These are phyloP conservation scores for Allodekkera sacchari DNA, from an alignment of 805 yeast species.

Conservation along the genomic window DNA sequence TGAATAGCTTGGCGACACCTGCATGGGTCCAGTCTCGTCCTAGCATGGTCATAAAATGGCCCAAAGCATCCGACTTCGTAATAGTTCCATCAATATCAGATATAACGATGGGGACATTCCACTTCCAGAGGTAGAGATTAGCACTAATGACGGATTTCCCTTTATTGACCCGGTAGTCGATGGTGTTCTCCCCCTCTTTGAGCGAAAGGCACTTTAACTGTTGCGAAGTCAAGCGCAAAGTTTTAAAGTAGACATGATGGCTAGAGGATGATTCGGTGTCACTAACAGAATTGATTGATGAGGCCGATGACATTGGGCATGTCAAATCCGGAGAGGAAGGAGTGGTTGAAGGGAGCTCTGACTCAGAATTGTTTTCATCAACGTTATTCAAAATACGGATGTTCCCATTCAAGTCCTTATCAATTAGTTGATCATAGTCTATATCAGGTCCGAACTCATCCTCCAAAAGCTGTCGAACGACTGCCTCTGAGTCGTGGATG, in stretches of 20 bases:
- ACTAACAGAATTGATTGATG: too few relatives aligned
- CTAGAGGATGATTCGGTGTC: too few relatives aligned
- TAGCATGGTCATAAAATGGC: slow-evolving; percentile 86
- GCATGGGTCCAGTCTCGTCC: slow-evolving; percentile 98
- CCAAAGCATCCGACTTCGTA: slow-evolving; percentile 94
- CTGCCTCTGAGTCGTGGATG: slow-evolving; percentile 66
- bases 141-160: slow-evolving; percentile 74
- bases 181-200: slow-evolving; percentile 69
- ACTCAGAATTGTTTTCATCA: slow-evolving; percentile 5
- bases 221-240: slow-evolving; percentile 84
- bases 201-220: slow-evolving; percentile 70
- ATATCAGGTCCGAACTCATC: slow-evolving; percentile 63
- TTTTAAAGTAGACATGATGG: slow-evolving; percentile 55
- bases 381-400: slow-evolving; percentile 37
- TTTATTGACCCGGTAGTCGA: slow-evolving; percentile 71
- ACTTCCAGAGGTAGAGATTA: slow-evolving; percentile 75
- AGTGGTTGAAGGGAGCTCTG: slow-evolving; percentile 4
- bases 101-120: slow-evolving; percentile 81
- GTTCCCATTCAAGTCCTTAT: slow-evolving; percentile 60
- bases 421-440: slow-evolving; percentile 36
- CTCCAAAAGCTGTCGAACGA: slow-evolving; percentile 60
- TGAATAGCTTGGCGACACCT: slow-evolving; percentile 87
- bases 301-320: neutral
- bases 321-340: slow-evolving; percentile 1
- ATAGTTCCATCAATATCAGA: slow-evolving; percentile 98